A percentile compares a stretch with the other conserved stretches of the same genome.
These are phyloP conservation scores for Aureobasidium sp. DNA, from an alignment of 2,329 filamentous ascomycete species.

Conservation along the genomic window DNA sequence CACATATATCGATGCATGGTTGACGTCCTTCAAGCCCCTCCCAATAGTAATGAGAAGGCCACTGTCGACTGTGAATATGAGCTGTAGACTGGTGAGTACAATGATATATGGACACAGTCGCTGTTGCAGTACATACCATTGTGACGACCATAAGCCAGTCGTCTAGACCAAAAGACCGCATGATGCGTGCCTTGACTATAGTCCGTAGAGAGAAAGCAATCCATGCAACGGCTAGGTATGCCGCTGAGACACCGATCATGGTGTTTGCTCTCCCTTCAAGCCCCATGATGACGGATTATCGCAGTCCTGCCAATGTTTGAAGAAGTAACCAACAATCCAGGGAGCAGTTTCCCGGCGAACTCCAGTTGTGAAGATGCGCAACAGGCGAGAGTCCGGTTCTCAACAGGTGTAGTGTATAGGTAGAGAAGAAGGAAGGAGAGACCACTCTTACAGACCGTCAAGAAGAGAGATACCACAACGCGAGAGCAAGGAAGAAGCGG, in stretches of 20 bases:
- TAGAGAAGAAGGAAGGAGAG: background rate
- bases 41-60: slow-evolving; percentile 2
- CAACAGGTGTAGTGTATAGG: background rate
- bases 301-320: background rate
- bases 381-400: background rate
- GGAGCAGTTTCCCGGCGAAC: background rate
- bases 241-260: slow-evolving; percentile 2
- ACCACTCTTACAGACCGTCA: background rate
- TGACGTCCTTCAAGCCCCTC: background rate
- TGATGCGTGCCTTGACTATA: background rate
- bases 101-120: background rate
- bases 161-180: background rate
- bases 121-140: background rate
- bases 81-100: background rate
- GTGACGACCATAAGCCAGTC: slow-evolving; percentile 7
- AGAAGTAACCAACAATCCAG: no score
- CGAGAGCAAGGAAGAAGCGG: background rate
- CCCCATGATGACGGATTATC: background rate
- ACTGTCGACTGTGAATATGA: background rate
- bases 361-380: background rate
- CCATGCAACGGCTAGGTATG: slow-evolving; percentile 1
- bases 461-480: background rate
- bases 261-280: background rate
- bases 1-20: background rate
- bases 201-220: background rate